These are phyloP conservation scores for Rhodamnia argentea DNA, from an alignment of 345 rosid genomes.

Conservation along the genomic window DNA sequence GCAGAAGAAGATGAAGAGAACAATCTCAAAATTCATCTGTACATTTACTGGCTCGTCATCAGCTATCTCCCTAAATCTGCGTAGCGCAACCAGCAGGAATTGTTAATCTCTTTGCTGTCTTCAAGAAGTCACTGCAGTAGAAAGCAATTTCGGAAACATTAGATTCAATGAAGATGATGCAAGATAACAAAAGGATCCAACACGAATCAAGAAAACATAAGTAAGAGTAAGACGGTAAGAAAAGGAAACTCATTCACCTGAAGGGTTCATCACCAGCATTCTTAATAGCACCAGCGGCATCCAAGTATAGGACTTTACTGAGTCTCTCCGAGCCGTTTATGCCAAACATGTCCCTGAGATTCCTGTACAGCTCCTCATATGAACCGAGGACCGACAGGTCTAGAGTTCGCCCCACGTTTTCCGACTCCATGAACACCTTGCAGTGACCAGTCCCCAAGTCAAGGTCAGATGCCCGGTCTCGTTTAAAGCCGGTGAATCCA, in stretches of 20 bases:
- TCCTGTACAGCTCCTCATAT: conserved; percentile 59
- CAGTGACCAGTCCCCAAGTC: conserved; percentile 61
- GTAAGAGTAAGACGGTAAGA: background rate
- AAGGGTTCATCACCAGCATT: conserved; percentile 82
- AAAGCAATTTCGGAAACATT: background rate
- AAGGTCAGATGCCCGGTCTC: conserved; percentile 17
- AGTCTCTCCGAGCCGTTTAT: conserved; percentile 53
- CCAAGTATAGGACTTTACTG: conserved; percentile 54
- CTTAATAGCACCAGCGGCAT: conserved; percentile 53
- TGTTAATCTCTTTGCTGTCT: conserved; percentile 73
- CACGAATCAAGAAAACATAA: background rate
- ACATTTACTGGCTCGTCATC: background rate
- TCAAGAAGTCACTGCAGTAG: conserved; percentile 66
- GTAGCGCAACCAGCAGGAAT: conserved; percentile 28
- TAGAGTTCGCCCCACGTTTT: conserved; percentile 73
- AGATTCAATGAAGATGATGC: background rate
- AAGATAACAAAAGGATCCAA: background rate
- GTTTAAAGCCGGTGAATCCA: conserved; percentile 29
- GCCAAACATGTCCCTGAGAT: conserved; percentile 71
- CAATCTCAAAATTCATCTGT: background rate
- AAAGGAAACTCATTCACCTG: conserved; percentile 21
- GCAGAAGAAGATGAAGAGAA: background rate
- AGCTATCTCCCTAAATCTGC: background rate
- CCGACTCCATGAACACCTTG: conserved; percentile 86
- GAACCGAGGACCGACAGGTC: conserved; percentile 68